phyloP scores from a whole-genome alignment of 371 early-diverging fungal species.

The Mucor piriformis region DNA sequence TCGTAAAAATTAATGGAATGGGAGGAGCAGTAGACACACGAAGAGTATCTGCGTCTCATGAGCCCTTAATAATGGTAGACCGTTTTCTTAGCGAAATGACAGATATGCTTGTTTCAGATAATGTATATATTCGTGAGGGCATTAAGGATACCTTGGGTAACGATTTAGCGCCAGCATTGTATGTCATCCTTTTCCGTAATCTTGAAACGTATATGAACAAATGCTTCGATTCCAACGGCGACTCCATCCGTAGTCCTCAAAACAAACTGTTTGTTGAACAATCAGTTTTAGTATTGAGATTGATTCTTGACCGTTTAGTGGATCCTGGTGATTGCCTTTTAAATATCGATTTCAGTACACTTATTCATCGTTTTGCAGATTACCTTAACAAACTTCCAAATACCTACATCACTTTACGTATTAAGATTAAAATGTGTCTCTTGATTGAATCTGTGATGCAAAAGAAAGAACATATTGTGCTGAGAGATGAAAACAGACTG shows the following conservation, averaged over 20 bases:
- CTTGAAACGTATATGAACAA: conserved; percentile 67
- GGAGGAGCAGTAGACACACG: not conserved
- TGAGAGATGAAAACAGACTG: conserved; percentile 81
- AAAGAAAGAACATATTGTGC: conserved; percentile 77
- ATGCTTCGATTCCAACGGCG: conserved; percentile 73
- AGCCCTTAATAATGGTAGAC: conserved; percentile 61
- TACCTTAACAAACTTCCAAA: conserved; percentile 75
- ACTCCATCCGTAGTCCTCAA: conserved; percentile 71
- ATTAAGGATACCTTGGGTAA: conserved; percentile 87
- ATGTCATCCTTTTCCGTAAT: conserved; percentile 77
- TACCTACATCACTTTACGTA: conserved; percentile 66
- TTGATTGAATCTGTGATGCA: conserved; percentile 78
- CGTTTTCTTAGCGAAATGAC: conserved; percentile 81
- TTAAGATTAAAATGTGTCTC: conserved; percentile 85
- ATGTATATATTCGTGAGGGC: conserved; percentile 84
- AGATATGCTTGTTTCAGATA: conserved; percentile 80
- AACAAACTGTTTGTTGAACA: conserved; percentile 88
- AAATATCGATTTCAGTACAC: conserved; percentile 82
- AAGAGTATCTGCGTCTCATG: conserved; percentile 37
- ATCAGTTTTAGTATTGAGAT: conserved; percentile 78
- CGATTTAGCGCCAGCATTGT: conserved; percentile 80
- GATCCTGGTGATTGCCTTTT: conserved; percentile 68
- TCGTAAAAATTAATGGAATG: conserved; percentile 14
- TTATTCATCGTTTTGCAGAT: conserved; percentile 74
- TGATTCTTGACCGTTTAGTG: conserved; percentile 79